phyloP scores from a whole-genome alignment of 345 rosid species.

The Eucalyptus brandiana region DNA sequence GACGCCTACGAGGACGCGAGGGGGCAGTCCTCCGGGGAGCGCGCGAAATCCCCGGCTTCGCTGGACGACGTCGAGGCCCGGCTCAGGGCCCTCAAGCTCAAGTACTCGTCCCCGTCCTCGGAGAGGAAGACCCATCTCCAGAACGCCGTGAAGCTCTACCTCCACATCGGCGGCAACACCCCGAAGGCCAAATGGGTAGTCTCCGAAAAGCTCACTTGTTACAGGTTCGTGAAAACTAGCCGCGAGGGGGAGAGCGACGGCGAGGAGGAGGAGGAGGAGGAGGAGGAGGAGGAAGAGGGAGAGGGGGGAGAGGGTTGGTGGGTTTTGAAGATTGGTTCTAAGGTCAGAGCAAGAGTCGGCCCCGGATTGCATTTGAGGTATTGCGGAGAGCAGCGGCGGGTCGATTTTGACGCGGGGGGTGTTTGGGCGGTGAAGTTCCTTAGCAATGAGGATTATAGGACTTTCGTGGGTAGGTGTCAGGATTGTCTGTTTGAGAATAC shows the following conservation, averaged over 20 bases:
- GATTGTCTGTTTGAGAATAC: constrained; percentile 87
- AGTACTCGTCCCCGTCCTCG: neutral
- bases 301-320: constrained; percentile 16
- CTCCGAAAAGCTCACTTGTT: constrained; percentile 9
- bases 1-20: neutral
- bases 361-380: constrained; percentile 60
- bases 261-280: constrained; percentile 1
- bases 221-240: neutral
- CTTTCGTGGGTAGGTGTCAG: constrained; percentile 34
- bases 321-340: constrained; percentile 24
- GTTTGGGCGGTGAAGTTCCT: constrained; percentile 91
- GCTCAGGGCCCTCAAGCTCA: constrained; percentile 8
- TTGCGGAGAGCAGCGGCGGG: constrained; percentile 69
- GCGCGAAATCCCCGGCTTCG: neutral
- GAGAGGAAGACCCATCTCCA: neutral
- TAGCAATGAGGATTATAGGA: constrained; percentile 37
- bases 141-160: constrained; percentile 29
- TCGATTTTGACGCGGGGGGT: constrained; percentile 79
- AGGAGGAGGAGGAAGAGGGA: constrained; percentile 2
- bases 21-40: neutral
- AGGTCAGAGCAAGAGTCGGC: constrained; percentile 13
- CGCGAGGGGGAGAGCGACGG: neutral
- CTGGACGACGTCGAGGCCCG: constrained; percentile 5
- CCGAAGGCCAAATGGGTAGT: constrained; percentile 38
- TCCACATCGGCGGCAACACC: constrained; percentile 32